Evolutionary conservation across 352 stramenopile species (phyloP).

Genomic region (Sclerospora graminicola): DNA sequence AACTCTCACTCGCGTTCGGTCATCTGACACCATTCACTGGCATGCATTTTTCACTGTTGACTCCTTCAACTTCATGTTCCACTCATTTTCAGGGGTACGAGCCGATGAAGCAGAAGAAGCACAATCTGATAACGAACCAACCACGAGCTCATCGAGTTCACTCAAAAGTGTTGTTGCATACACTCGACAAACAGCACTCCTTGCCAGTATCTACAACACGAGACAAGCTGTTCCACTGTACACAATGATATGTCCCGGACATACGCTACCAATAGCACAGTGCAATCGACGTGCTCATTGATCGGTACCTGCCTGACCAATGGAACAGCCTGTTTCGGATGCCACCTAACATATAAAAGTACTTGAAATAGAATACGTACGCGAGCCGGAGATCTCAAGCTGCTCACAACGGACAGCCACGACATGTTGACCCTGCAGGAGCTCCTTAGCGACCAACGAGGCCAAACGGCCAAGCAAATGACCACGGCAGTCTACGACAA

Average conservation of each 20-base stretch:
- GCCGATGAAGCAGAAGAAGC: conserved; percentile 3
- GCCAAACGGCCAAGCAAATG: conserved; percentile 97
- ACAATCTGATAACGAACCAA: conserved; percentile 3
- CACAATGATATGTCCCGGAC: too few relatives aligned
- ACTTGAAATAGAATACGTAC: conserved; percentile 39
- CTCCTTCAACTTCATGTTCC: too few relatives aligned
- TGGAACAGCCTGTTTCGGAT: neutral
- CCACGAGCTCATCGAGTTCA: conserved; percentile 3
- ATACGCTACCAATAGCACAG: too few relatives aligned
- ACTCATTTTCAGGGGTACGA: conserved; percentile 7
- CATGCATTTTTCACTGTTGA: too few relatives aligned
- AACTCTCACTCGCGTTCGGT: conserved; percentile 2
- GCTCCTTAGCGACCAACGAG: conserved; percentile 98
- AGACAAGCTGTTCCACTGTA: conserved; percentile 18
- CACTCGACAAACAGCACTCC: conserved; percentile 13
- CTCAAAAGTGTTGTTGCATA: conserved; percentile 2
- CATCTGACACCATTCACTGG: too few relatives aligned
- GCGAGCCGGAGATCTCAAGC: conserved; percentile 97
- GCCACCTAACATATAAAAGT: neutral
- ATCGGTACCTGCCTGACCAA: too few relatives aligned
- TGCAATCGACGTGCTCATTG: too few relatives aligned
- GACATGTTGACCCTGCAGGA: conserved; percentile 97
- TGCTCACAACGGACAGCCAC: conserved; percentile 98
- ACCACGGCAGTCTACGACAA: conserved; percentile 97
- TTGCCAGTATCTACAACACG: conserved; percentile 13